Conservation (phyloP, 345 rosid genomes). For the Excoecaria cochinchinensis region DNA sequence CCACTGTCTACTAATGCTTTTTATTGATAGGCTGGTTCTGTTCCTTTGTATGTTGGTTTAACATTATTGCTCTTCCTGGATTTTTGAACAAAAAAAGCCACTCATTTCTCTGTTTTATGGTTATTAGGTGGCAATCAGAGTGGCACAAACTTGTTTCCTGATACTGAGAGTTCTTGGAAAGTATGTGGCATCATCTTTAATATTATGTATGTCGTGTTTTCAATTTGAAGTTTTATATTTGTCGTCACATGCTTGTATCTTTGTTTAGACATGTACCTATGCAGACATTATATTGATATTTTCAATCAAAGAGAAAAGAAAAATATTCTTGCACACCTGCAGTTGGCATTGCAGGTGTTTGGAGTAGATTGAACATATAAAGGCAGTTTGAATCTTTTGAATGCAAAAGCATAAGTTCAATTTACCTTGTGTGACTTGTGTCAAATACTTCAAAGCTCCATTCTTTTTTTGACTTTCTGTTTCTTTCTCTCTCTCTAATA, state of each 20-base stretch:
- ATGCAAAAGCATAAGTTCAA: too few species aligned
- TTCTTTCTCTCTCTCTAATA: not conserved
- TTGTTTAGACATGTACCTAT: not conserved
- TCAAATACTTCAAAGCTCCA: too few species aligned
- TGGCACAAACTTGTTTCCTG: conserved; percentile 68
- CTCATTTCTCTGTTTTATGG: conserved; percentile 22
- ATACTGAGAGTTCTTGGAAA: conserved; percentile 87
- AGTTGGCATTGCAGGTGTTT: not conserved
- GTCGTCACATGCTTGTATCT: too few species aligned
- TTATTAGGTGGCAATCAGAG: conserved; percentile 60
- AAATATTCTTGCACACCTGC: too few species aligned
- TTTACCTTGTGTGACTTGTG: too few species aligned
- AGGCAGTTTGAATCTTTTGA: too few species aligned
- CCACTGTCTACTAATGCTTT: not conserved
- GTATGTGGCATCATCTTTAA: conserved; percentile 40
- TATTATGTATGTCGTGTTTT: conserved; percentile 9
- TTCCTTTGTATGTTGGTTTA: conserved; percentile 3
- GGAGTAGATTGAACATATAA: not conserved
- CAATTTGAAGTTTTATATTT: not conserved
- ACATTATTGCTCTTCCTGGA: conserved; percentile 7
- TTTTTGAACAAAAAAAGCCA: conserved; percentile 17
- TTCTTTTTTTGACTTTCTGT: not conserved
- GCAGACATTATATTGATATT: not conserved
- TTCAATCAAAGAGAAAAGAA: too few species aligned
- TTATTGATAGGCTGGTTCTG: not conserved